Evolutionary conservation across 2,329 filamentous ascomycete species (phyloP).

Genomic region (Nannizzia gypsea): DNA sequence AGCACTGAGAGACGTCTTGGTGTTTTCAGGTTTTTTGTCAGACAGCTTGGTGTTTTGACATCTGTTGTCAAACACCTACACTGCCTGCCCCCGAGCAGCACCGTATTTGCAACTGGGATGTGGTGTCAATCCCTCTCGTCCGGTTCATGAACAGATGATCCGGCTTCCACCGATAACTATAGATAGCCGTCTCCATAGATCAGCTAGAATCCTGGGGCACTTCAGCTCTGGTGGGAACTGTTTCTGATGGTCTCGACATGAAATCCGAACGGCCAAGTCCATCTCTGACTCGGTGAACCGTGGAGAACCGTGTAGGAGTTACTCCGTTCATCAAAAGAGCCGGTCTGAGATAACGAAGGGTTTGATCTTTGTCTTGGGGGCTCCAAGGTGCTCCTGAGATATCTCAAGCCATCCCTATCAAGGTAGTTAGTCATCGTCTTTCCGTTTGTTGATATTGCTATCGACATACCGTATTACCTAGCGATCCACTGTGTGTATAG

Average conservation of each 20-base stretch:
- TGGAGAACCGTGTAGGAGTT: conserved; percentile 55
- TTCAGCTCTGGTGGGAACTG: conserved; percentile 26
- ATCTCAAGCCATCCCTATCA: too few relatives aligned
- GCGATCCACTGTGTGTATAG: too few relatives aligned
- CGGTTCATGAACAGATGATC: conserved; percentile 18
- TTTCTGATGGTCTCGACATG: conserved; percentile 27
- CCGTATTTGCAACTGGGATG: conserved; percentile 40
- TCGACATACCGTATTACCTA: too few relatives aligned
- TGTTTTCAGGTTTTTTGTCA: conserved; percentile 46
- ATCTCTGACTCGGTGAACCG: conserved; percentile 23
- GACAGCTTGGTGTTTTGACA: conserved; percentile 40
- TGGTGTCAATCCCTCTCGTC: conserved; percentile 30
- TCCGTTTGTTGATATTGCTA: too few relatives aligned
- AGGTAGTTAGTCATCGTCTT: too few relatives aligned
- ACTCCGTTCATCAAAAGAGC: conserved; percentile 49
- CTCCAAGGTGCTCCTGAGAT: too few relatives aligned
- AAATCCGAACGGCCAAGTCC: conserved; percentile 22
- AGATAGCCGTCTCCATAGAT: conserved; percentile 25
- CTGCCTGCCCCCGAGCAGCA: conserved; percentile 40
- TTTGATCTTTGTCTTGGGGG: conserved; percentile 16
- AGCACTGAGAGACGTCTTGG: conserved; percentile 28
- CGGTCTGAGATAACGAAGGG: conserved; percentile 46
- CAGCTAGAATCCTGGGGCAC: conserved; percentile 24
- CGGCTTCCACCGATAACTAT: conserved; percentile 28
- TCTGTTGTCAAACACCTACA: conserved; percentile 40